Base-by-base conservation (phyloP, 78 protist species). In the Bigelowiella natans region DNA sequence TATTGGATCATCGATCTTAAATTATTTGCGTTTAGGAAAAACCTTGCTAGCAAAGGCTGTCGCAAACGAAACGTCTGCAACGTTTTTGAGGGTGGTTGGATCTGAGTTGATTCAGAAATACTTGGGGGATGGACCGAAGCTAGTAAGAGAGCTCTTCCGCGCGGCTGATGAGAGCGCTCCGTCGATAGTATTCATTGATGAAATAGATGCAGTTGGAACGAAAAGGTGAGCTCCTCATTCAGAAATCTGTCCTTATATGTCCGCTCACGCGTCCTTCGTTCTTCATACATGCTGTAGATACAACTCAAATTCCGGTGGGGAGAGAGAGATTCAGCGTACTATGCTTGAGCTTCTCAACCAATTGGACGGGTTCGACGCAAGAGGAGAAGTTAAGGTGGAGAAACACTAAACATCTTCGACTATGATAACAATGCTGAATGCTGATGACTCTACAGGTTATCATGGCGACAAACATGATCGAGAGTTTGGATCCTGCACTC, bases 31-130 rank as follows among this genome's bases (percentile, higher is more conserved):
- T 29, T 85, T 90, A 2, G 99, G 99, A 85, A 99, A 99, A 93
- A 99, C 99, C 1, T 93, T 99, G 39, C 94, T 99, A 31, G 99
- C 99, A 63, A 98, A 97, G 93, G 99, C 99, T 26, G 99, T 98
- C 1, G 99, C 99, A 18, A 96, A 97, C 92, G 97, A 96, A 88
- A 97, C 99, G 0, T 94, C 98, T 0, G 99, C 99, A 1, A 97
- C 99, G 26, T 99, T 99, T 92, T 90, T 99, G 85, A 94, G 99
- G 37, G 99, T 99, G 11, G 98, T 96, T 1, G 99, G 99, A 39
- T 97, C 99, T 2, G 99, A 98, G 94, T 92, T 99, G 64, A 97
- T 99, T 82, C 99, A 98, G 93, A 99, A 97, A 93, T 98, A 98
- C 93, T 93, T 98, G 36, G 99, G 99, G 38, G 99, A 97, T 38